Evolutionary conservation across 108 stramenopile species (phyloP).

Genomic region (Mediolabrus comicus): DNA sequence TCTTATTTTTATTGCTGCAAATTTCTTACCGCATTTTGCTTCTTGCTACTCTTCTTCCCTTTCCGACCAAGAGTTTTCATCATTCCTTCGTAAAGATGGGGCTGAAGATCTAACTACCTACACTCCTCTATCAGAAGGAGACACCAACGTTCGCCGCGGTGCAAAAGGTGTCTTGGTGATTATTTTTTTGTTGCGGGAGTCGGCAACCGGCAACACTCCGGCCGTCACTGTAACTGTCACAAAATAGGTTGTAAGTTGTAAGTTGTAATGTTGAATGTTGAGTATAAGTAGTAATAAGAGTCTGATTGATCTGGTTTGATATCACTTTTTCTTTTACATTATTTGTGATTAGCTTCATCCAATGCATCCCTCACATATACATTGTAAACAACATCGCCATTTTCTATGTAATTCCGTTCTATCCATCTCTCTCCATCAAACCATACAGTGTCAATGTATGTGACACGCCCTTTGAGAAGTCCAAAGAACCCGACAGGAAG

Average conservation of each 20-base stretch:
- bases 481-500: conserved; percentile 70
- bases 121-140: too few species aligned
- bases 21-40: neutral
- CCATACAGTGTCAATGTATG: conserved; percentile 59
- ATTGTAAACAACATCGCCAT: conserved; percentile 31
- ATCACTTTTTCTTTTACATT: neutral
- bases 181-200: too few species aligned
- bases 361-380: conserved; percentile 40
- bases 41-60: conserved; percentile 2
- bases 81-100: neutral
- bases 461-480: conserved; percentile 63
- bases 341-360: conserved; percentile 14
- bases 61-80: conserved; percentile 1
- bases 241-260: too few species aligned
- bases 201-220: too few species aligned
- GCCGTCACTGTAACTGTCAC: too few species aligned
- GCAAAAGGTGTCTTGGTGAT: too few species aligned
- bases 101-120: neutral
- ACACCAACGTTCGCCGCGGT: too few species aligned
- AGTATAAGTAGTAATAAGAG: too few species aligned
- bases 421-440: conserved; percentile 77
- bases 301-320: too few species aligned
- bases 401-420: conserved; percentile 50
- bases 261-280: too few species aligned
- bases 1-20: neutral